Evolutionary conservation across 2,329 filamentous ascomycete genomes (phyloP).

Genomic region (Fusarium musae): DNA sequence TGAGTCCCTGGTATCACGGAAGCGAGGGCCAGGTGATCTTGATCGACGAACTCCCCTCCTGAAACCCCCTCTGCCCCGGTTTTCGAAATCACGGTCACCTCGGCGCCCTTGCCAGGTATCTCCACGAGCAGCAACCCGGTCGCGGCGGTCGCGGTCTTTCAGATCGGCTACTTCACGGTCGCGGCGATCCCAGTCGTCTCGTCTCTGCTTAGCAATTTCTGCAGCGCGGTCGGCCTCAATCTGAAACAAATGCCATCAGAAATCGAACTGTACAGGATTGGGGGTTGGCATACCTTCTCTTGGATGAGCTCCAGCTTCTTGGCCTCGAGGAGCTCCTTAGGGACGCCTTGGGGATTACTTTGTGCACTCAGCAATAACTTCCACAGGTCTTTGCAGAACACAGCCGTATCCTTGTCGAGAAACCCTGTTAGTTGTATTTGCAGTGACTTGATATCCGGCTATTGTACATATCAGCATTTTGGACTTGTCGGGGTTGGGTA

Average conservation of each 20-base stretch:
- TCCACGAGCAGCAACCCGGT: conserved; percentile 62
- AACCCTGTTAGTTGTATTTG: conserved; percentile 97
- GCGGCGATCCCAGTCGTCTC: conserved; percentile 76
- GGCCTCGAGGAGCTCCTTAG: conserved; percentile 92
- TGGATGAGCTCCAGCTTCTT: conserved; percentile 96
- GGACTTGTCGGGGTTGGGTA: not conserved
- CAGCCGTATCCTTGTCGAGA: conserved; percentile 87
- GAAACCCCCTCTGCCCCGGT: conserved; percentile 55
- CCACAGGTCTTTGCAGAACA: conserved; percentile 96
- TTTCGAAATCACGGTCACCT: conserved; percentile 62
- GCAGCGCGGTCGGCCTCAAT: conserved; percentile 85
- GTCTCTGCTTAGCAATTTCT: conserved; percentile 76
- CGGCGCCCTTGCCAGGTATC: conserved; percentile 66
- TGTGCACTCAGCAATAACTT: conserved; percentile 91
- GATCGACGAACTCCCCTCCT: conserved; percentile 60
- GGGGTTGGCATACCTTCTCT: conserved; percentile 75
- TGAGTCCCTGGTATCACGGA: conserved; percentile 56
- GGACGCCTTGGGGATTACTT: conserved; percentile 86
- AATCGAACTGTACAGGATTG: not conserved
- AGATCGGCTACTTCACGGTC: conserved; percentile 77
- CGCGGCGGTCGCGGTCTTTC: conserved; percentile 71
- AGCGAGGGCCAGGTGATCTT: conserved; percentile 59
- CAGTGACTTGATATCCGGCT: conserved; percentile 96
- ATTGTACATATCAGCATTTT: conserved; percentile 42
- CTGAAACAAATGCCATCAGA: conserved; percentile 55